Evolutionary conservation across 805 yeast species (phyloP).

Genomic region (Starmerella stellata): DNA sequence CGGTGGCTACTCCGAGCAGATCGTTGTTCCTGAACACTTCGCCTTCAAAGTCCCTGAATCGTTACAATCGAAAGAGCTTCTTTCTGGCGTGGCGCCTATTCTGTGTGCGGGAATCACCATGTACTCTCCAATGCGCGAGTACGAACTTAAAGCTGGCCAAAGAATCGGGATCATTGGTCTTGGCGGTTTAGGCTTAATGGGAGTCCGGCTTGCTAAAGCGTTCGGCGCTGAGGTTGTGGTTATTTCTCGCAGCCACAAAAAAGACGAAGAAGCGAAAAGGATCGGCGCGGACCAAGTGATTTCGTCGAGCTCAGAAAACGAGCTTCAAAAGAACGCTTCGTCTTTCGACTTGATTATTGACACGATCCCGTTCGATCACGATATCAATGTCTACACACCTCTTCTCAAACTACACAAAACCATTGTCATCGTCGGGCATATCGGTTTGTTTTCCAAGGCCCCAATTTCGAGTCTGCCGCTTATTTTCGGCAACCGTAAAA

Average conservation of each 20-base stretch:
- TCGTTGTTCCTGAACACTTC: constrained; percentile 37
- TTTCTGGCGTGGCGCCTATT: constrained; percentile 44
- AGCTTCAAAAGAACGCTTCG: constrained; percentile 21
- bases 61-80: constrained; percentile 25
- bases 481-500: constrained; percentile 27
- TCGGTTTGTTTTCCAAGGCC: constrained; percentile 19
- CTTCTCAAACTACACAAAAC: constrained; percentile 41
- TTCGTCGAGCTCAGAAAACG: constrained; percentile 31
- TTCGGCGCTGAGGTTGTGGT: constrained; percentile 46
- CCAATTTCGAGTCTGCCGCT: constrained; percentile 33
- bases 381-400: constrained; percentile 31
- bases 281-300: constrained; percentile 41
- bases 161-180: constrained; percentile 44
- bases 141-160: constrained; percentile 32
- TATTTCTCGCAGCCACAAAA: constrained; percentile 33
- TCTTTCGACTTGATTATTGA: constrained; percentile 38
- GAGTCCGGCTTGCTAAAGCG: constrained; percentile 38
- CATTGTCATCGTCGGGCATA: constrained; percentile 51
- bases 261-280: constrained; percentile 35
- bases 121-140: constrained; percentile 41
- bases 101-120: constrained; percentile 69
- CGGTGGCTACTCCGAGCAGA: constrained; percentile 26
- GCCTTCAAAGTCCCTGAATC: constrained; percentile 46
- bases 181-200: constrained; percentile 54
- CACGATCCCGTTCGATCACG: constrained; percentile 33